phyloP scores from a whole-genome alignment of 2,329 filamentous ascomycete species.

The Sordariomycetes sp. region DNA sequence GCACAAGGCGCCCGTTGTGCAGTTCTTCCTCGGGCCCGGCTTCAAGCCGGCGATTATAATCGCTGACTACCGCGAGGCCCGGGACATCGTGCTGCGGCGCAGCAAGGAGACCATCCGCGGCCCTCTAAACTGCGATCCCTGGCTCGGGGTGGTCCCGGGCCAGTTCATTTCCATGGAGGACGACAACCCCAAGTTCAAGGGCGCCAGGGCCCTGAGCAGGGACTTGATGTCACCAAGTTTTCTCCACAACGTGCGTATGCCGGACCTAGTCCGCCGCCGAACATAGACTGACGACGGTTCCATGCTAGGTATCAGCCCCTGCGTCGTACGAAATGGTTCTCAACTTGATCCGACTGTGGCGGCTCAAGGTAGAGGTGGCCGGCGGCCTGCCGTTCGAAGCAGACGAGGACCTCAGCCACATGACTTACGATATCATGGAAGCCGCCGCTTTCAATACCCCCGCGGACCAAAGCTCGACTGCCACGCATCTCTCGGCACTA shows the following conservation, averaged over 20 bases:
- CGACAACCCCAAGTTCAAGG: constrained; percentile 18
- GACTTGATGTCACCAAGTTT: constrained; percentile 26
- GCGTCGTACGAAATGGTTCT: constrained; percentile 19
- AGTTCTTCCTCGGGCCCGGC: constrained; percentile 21
- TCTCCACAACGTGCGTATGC: constrained; percentile 11
- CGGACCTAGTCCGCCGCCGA: too few relatives aligned
- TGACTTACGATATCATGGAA: constrained; percentile 23
- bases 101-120: constrained; percentile 21
- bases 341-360: constrained; percentile 22
- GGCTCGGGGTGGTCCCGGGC: constrained; percentile 12
- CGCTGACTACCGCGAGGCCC: constrained; percentile 18
- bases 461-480: not conserved
- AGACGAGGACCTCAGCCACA: constrained; percentile 18
- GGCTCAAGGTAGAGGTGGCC: constrained; percentile 16
- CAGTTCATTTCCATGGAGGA: constrained; percentile 23
- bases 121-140: constrained; percentile 12
- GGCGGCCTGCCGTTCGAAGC: constrained; percentile 19
- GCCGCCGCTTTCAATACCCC: constrained; percentile 19
- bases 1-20: constrained; percentile 17
- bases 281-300: not conserved
- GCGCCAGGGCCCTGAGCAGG: constrained; percentile 19
- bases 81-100: constrained; percentile 21
- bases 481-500: not conserved
- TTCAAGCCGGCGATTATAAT: constrained; percentile 19
- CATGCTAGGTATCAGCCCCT: constrained; percentile 20